Evolutionary conservation across 2,329 filamentous ascomycete species (phyloP), one percentile per base, ranked within the genome.

Genomic region (Stachybotrys echinatus): DNA sequence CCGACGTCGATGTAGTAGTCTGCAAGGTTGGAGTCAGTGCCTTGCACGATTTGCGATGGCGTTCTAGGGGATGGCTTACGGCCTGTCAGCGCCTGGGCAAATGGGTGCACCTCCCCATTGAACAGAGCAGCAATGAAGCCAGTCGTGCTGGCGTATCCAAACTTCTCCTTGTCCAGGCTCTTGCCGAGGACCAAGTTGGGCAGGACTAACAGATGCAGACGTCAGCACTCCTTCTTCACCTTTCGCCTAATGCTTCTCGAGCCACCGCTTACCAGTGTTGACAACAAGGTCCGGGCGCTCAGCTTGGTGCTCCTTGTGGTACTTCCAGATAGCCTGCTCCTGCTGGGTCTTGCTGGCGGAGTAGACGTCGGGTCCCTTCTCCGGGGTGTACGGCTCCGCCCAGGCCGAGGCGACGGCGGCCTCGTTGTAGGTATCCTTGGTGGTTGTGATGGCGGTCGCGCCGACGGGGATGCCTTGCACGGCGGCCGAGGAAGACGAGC

Each of bases 311-410:
- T 58, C 50, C 34, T 52, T 47, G 42, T 54, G 34, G 27, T 61
- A 71, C 23, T 65, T 61, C 69, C 69, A 71, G 3, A 65, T 40
- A 1, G 56, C 63, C 47, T 63, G 56, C 52, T 73, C 69, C 1
- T 55, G 58, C 49, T 63, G 56, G 0, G 56, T 53, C 51, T 73
- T 73, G 48, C 65, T 67, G 1, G 70, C 67, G 0, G 48, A 50
- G 45, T 73, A 73, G 2, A 67, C 62, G 17, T 45, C 31, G 3
- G 49, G 48, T 1, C 52, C 48, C 5, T 60, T 58, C 2, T 61
- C 59, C 1, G 61, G 50, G 0, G 54, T 55, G 46, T 67, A 66
- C 3, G 59, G 62, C 17, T 60, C 60, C 10, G 61, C 61, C 62
- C 67, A 69, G n/a, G 70, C 70, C 7, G 48, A 37, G 23, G 67